Base-by-base conservation (phyloP, 768 basidiomycete species). In the Suillus subaureus region DNA sequence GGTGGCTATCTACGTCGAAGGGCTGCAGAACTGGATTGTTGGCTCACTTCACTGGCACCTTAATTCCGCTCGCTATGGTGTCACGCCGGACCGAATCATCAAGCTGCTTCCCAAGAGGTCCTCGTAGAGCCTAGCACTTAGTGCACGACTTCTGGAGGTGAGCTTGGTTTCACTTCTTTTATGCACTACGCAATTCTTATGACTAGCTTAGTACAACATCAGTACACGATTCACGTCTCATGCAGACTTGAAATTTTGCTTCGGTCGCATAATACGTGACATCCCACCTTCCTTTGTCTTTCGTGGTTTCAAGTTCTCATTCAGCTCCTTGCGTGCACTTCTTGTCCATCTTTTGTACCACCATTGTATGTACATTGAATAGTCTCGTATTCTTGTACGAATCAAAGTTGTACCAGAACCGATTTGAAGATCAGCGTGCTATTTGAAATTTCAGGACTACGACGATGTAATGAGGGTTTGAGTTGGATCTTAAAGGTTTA, bases 41-140 rank as follows among this genome's bases (percentile, higher is more conserved):
- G 90, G 88, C 77, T 86, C 85, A 45, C 75, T 91, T 43, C 85
- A 89, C 66, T 92, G 90, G 90, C 88, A 87, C 72, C 90, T 90
- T 76, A 82, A 85, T 75, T 86, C 86, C 3, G 81, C 82, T 63
- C 82, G 90, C 4, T 92, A 92, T 23, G 78, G 82, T 43, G 81
- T 91, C 61, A 89, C 89, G 78, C 77, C 80, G 69, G 77, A 81
- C 64, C 79, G 86, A 43, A 35, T 84, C 66, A 81, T 91, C 60
- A 79, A 81, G 65, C 80, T 91, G 40, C 74, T 87, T 21, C 84
- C 84, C 4, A 71, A 72, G 31, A 67, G 69, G 23, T 68, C 70
- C 28, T 33, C 73, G 56, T 73, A 35, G 13, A 35, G 47, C 49
- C 23, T 26, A n/a, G 26, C 15, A 23, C 47, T 8, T 23, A 12